These are phyloP conservation scores for Batrachochytrium dendrobatidis DNA, from an alignment of 371 early-diverging fungal genomes.

Conservation along the genomic window DNA sequence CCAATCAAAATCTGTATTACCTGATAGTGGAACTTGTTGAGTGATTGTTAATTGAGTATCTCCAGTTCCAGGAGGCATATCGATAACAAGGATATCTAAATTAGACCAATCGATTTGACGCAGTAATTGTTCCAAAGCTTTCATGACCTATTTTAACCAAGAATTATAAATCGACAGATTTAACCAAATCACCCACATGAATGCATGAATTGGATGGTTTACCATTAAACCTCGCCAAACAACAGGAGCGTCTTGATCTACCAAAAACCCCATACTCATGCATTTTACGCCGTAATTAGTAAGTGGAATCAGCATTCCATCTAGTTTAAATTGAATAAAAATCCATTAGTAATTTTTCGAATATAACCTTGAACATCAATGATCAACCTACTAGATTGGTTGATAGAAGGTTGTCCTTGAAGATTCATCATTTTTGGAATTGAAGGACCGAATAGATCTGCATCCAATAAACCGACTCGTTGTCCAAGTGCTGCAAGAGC, in stretches of 20 bases:
- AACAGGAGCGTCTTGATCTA: conserved; percentile 67
- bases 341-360: not conserved
- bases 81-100: conserved; percentile 74
- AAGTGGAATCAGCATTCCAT: conserved; percentile 30
- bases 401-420: conserved; percentile 56
- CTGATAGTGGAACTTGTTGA: conserved; percentile 69
- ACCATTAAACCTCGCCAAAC: conserved; percentile 92
- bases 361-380: no score
- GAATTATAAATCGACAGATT: not conserved
- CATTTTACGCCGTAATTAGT: conserved; percentile 76
- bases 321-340: not conserved
- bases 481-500: conserved; percentile 55
- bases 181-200: not conserved
- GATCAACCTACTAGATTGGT: not conserved
- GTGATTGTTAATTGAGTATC: conserved; percentile 80
- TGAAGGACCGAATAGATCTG: conserved; percentile 87
- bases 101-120: conserved; percentile 78
- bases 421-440: conserved; percentile 81
- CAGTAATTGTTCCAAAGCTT: conserved; percentile 78
- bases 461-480: conserved; percentile 76
- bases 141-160: conserved; percentile 60
- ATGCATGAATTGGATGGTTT: no score
- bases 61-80: conserved; percentile 91
- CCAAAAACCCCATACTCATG: conserved; percentile 89
- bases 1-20: conserved; percentile 26